Evolutionary conservation across 2,329 filamentous ascomycete genomes (phyloP), one percentile per base, ranked within the genome.

Genomic region (Aspergillus luchuensis): DNA sequence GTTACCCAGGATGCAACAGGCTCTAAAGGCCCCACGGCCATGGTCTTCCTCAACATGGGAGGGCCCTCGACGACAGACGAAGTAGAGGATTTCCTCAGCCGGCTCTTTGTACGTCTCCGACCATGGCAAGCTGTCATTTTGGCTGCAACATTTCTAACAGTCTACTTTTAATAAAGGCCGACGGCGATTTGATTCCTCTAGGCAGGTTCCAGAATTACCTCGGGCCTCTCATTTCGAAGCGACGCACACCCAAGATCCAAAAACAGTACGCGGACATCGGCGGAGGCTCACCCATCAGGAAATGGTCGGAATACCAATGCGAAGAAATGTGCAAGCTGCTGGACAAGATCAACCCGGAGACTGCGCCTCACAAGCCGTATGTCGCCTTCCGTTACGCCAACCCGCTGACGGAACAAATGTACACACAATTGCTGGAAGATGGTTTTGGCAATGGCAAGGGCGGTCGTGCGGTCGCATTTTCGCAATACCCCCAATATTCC

Each of bases 21-120:
- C 52, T 83, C 85, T 2, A 85, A 91, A 72, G 94, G 94, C 0
- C 92, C 93, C 7, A 99, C 95, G 4, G 95, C 95, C 47, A 98
- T 99, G 87, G 95, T 99, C 13, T 97, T 99, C 73, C 87, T 99
- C 80, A 99, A 99, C 79, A 99, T 99, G 95, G 95, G 95, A 62
- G 95, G 95, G 0, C 95, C 95, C 3, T 91, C 91, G 1, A 97
- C 91, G 4, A 90, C 89, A 4, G 86, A 89, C 67, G 92, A 99
- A 80, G 95, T 99, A 38, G 89, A 89, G 69, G 87, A 89, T 77
- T 99, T 98, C 73, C 80, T 99, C 51, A 95, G 90, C 75, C 88
- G 93, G 69, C 82, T 99, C 67, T 99, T 99, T 79, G 94, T 96
- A 85, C 61, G 90, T 78, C 19, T 52, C 25, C 23, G 13, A 5